Conservation (phyloP, 2,329 filamentous ascomycete genomes). For the Trichoderma sp. region DNA sequence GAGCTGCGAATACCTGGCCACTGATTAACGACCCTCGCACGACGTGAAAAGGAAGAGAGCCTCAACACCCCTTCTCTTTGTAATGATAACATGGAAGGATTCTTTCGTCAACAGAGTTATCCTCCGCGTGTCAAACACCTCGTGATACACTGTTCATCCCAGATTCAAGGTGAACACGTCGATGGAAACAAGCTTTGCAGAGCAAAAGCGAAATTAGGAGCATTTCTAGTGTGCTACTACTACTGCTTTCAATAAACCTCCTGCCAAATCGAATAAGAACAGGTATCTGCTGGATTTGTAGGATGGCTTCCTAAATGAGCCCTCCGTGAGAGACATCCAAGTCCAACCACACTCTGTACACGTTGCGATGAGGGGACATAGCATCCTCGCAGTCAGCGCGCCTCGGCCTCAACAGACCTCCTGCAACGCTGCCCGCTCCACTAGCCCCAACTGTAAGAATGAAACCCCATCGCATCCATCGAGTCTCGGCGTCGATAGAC, state of each 20-base stretch:
- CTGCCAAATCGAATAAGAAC: not conserved
- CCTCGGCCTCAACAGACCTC: not conserved
- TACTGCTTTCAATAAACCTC: not conserved
- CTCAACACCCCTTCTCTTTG: too few relatives aligned
- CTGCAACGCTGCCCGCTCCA: not conserved
- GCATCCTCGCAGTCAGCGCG: not conserved
- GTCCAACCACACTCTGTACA: not conserved
- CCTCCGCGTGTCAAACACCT: too few relatives aligned
- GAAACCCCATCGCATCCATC: not conserved
- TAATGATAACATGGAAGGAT: too few relatives aligned
- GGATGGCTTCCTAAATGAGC: not conserved
- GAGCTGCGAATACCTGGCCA: too few relatives aligned
- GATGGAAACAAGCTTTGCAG: too few relatives aligned
- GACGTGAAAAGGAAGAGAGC: too few relatives aligned
- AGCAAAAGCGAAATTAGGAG: not conserved
- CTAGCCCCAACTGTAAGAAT: not conserved
- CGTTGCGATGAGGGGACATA: not conserved
- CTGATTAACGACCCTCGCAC: too few relatives aligned
- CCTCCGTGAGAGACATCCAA: not conserved
- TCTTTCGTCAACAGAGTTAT: too few relatives aligned
- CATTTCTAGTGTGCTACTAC: too few relatives aligned
- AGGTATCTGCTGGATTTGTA: not conserved
- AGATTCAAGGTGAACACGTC: too few relatives aligned
- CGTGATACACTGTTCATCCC: too few relatives aligned
- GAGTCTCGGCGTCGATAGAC: not conserved